Percentiles rank a stretch among this genome's conserved stretches.
These are phyloP conservation scores for Rhododendron henanense DNA, from an alignment of 148 eudicot genomes.

Conservation along the genomic window DNA sequence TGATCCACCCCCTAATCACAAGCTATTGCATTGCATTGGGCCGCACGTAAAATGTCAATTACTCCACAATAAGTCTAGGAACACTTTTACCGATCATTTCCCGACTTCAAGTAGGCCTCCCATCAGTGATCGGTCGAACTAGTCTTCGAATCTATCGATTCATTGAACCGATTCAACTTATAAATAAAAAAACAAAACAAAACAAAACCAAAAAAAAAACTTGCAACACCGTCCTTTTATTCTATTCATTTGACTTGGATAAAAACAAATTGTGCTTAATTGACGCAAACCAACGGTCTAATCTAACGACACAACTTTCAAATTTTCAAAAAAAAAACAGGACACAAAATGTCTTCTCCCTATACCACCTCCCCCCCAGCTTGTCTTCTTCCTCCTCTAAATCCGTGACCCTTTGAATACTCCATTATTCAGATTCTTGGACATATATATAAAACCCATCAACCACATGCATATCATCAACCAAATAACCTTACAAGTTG, in stretches of 20 bases:
- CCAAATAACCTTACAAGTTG: neutral
- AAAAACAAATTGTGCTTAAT: neutral
- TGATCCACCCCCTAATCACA: neutral
- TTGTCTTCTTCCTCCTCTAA: conserved; percentile 4
- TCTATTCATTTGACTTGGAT: conserved; percentile 10
- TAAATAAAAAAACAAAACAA: neutral
- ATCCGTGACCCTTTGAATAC: neutral
- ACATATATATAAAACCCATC: neutral
- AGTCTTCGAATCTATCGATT: neutral
- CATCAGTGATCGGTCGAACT: neutral
- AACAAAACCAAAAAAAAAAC: too few relatives aligned
- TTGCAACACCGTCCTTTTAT: neutral
- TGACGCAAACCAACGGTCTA: conserved; percentile 28
- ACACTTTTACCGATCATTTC: too few relatives aligned
- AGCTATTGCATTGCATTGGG: neutral
- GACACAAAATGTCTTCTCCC: neutral
- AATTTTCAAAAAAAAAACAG: conserved; percentile 17
- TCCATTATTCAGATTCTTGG: neutral
- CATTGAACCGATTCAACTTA: neutral
- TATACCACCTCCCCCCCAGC: conserved; percentile 10
- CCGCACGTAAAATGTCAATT: neutral
- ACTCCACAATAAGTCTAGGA: too few relatives aligned
- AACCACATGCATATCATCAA: neutral
- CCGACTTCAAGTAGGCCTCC: neutral
- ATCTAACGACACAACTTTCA: conserved; percentile 4